A percentile compares a stretch with the other conserved stretches of the same genome.
These are phyloP conservation scores for Yamadazyma ubonensis DNA, from an alignment of 805 yeast genomes.

Conservation along the genomic window DNA sequence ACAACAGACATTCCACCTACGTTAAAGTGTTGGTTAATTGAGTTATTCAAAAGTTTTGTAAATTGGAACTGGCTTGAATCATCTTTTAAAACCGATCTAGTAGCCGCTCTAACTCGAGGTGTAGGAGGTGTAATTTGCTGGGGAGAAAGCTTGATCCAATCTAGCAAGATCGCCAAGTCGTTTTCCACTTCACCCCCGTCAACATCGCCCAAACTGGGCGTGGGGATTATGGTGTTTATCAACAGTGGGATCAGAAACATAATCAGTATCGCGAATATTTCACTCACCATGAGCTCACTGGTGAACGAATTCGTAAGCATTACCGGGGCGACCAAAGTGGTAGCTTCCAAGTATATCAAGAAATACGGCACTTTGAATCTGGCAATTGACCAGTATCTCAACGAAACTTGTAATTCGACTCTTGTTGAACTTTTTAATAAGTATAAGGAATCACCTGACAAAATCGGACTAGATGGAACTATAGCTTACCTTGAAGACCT, in stretches of 20 bases:
- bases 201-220: conserved; percentile 8
- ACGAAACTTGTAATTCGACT: conserved; percentile 14
- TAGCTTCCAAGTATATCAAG: conserved; percentile 38
- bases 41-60: conserved; percentile 31
- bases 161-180: conserved; percentile 14
- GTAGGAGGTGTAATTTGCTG: conserved; percentile 22
- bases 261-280: too few relatives aligned
- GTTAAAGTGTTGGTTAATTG: conserved; percentile 21
- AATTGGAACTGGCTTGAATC: conserved; percentile 32
- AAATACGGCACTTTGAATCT: conserved; percentile 24
- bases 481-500: conserved; percentile 64
- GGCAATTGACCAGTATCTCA: conserved; percentile 33
- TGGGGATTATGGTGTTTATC: conserved; percentile 13
- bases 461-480: conserved; percentile 80
- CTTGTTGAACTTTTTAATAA: conserved; percentile 33
- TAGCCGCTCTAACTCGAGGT: conserved; percentile 36
- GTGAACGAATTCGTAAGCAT: conserved; percentile 34
- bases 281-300: too few relatives aligned
- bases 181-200: conserved; percentile 14
- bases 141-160: conserved; percentile 14
- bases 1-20: conserved; percentile 1
- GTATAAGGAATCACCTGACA: conserved; percentile 29
- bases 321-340: conserved; percentile 35
- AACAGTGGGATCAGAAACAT: conserved; percentile 4
- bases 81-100: conserved; percentile 36